Conservation (phyloP, 208 protist species). For the Trypanosomatidae sp. region DNA sequence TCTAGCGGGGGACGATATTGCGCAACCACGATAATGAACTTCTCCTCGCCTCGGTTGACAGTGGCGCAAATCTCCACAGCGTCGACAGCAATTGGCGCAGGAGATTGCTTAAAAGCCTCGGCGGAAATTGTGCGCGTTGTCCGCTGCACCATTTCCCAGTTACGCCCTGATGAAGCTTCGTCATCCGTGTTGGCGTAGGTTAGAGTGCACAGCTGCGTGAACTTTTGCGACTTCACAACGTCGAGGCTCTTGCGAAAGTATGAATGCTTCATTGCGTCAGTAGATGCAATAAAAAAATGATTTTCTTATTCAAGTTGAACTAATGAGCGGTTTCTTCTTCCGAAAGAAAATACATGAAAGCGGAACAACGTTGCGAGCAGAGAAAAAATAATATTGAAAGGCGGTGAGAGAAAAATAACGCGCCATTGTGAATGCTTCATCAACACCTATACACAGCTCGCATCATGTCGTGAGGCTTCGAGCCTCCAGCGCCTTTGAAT, state of each 20-base stretch:
- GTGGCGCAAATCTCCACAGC: constrained; percentile 72
- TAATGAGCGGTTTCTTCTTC: too few relatives aligned
- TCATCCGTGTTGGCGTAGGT: constrained; percentile 25
- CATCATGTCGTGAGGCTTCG: too few relatives aligned
- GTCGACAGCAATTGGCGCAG: constrained; percentile 55
- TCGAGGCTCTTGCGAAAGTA: constrained; percentile 34
- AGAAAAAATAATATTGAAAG: too few relatives aligned
- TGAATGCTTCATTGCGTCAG: constrained; percentile 30
- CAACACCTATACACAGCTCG: too few relatives aligned
- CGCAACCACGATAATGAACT: constrained; percentile 69
- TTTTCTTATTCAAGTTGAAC: neutral
- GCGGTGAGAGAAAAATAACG: too few relatives aligned
- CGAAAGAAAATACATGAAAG: neutral
- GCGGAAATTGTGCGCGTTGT: constrained; percentile 41
- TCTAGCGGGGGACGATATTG: constrained; percentile 86
- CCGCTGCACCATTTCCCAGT: constrained; percentile 75
- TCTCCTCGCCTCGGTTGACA: constrained; percentile 25
- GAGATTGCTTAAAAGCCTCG: constrained; percentile 28
- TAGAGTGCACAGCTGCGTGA: constrained; percentile 30
- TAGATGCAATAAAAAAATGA: neutral
- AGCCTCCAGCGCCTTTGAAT: too few relatives aligned
- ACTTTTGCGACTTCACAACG: constrained; percentile 26
- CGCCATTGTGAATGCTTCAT: too few relatives aligned
- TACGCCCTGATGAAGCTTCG: constrained; percentile 7
- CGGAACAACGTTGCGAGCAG: too few relatives aligned